Percentiles rank a stretch among this genome's conserved stretches.
Evolutionary conservation across 2,329 filamentous ascomycete genomes (phyloP).

Genomic region (Chalaropsis thielavioides): DNA sequence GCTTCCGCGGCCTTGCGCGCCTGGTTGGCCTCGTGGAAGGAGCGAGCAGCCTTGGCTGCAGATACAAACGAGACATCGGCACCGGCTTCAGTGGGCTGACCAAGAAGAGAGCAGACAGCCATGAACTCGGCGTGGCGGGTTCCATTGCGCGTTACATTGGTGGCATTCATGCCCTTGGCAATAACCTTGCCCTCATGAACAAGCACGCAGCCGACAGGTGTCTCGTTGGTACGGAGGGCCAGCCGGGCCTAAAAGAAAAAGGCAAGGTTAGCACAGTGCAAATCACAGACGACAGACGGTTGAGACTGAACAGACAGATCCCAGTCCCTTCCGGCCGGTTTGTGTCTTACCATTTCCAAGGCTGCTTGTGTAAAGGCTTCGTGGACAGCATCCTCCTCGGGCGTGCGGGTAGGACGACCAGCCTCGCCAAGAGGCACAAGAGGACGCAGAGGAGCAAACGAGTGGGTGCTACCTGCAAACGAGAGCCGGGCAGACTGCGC

Average conservation of each 20-base stretch:
- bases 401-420: constrained; percentile 16
- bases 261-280: too few relatives aligned
- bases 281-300: neutral
- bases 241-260: constrained; percentile 52
- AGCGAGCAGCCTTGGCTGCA: constrained; percentile 20
- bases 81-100: constrained; percentile 20
- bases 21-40: constrained; percentile 19
- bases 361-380: constrained; percentile 68
- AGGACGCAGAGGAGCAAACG: constrained; percentile 15
- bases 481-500: constrained; percentile 10
- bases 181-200: constrained; percentile 69
- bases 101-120: constrained; percentile 50
- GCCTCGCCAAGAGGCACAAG: constrained; percentile 18
- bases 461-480: constrained; percentile 16
- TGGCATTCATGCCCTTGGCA: constrained; percentile 89
- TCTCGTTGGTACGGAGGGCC: constrained; percentile 76
- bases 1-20: constrained; percentile 21
- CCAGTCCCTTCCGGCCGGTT: constrained; percentile 21
- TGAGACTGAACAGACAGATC: too few relatives aligned
- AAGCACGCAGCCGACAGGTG: constrained; percentile 90
- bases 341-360: constrained; percentile 57
- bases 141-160: constrained; percentile 78
- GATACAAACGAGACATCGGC: constrained; percentile 15
- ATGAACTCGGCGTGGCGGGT: constrained; percentile 94
- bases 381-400: constrained; percentile 30